Evolutionary conservation across 495 filamentous ascomycete species (phyloP), one percentile per base, ranked within the genome.

Genomic region (Pyrenopolyporus hunteri): DNA sequence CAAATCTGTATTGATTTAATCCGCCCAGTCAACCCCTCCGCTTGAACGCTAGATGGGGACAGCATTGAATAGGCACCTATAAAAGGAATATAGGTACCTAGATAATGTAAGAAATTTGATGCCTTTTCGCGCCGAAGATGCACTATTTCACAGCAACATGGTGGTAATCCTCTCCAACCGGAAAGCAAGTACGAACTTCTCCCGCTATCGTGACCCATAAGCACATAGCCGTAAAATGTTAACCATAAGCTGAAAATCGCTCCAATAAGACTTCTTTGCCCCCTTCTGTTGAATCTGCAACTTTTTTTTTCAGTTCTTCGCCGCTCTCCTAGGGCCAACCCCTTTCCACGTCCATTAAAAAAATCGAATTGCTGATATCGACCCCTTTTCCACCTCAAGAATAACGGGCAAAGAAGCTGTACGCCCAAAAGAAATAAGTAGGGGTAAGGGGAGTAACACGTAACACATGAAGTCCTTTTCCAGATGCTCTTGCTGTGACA

Each of bases 141-240:
- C 63, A 66, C 56, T 61, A 57, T 61, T 66, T 60, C 56, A 61
- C 63, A 66, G 48, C 47, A 57, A 66, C 53, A 56, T 65, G 62
- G 54, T 56, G 55, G 33, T 57, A 42, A 57, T 57, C 51, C 63
- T 66, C 63, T 63, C 64, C 59, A 49, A 54, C 40, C 26, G 17
- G 37, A 51, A 56, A 28, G 57, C 25, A 48, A 53, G 31, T 59
- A 58, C 59, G 54, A 62, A 42, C 28, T 45, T 65, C 64, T 63
- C 59, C 57, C 64, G 58, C 53, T 67, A 67, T 63, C 64, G 64
- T 67, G 64, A 58, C 39, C 59, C 64, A 55, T 67, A 63, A 67
- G 53, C 64, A 62, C 64, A 67, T 67, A 58, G 64, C 59, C 58
- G 44, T 63, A 55, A 61, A n/a, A 63, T 50, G 22, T 40, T 55